Evolutionary conservation across 1,139 yeast species (phyloP), one percentile per base, ranked within the genome.

Genomic region (Hansenula lynferdii): DNA sequence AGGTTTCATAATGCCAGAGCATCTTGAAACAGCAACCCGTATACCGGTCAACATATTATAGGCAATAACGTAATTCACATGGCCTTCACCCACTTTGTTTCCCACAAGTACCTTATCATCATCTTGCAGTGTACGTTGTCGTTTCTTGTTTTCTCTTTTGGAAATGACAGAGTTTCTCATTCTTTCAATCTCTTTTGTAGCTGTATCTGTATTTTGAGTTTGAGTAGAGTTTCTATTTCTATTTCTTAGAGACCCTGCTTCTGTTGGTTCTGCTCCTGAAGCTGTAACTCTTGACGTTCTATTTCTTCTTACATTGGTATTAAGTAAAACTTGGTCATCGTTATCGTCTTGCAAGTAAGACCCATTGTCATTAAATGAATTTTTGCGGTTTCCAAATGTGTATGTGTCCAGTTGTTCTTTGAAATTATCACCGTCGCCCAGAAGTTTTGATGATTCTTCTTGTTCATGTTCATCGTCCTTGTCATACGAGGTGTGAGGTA

Each of bases 41-140:
- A 94, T 92, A 11, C 99, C 98, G 0, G 98, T 90, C 42, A 94
- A 71, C 97, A 94, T 92, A 60, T 92, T 89, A 60, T 92, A 94
- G 1, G 97, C 98, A 70, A 92, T 81, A 27, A 89, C 87, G 54
- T 84, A 94, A 60, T 90, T 92, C 38, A 80, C 89, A 56, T 92
- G 97, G 32, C 96, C 97, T 60, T 87, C 96, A 45, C 85, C 77
- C 34, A 89, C 92, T 49, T 83, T 81, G 46, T 85, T 84, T 2
- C 95, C 95, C 9, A 85, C 82, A 30, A 82, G 59, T 4, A 82
- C 89, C 16, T 41, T 46, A 17, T 54, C 52, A 32, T 50, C 55
- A 36, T 51, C 56, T 3, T 28, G 20, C 27, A 47, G 42, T 6
- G 53, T 43, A 36, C 47, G 44, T 36, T 57, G 54, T 45, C 56